Base-by-base conservation (phyloP, 345 rosid genomes). In the Ceriops decandra region DNA sequence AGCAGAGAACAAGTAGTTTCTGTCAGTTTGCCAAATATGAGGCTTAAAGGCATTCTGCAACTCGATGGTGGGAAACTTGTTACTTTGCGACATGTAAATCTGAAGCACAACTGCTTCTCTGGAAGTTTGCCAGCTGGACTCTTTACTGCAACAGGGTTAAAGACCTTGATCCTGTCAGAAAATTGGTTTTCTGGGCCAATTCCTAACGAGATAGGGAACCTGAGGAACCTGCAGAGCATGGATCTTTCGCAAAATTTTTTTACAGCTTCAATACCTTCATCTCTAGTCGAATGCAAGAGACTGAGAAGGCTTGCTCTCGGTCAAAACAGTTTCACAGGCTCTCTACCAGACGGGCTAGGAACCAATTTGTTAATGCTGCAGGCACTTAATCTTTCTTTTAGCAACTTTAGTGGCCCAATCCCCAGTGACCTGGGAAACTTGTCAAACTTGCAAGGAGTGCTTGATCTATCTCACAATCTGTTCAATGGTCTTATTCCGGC, bases 401-500 rank as follows among this genome's bases (percentile, higher is more conserved):
- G 68, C 51, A 63, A 54, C 56, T 68, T 77, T 9, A 72, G 24
- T 38, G 73, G 76, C 21, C 30, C 6, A 22, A 72, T 77, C 64
- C 76, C 80, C 10, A 27, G 22, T 17, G 59, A 54, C 68, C 10
- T 76, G 1, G 76, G 80, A 19, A 63, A 76, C 5, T 42, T 76
- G 35, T 57, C 69, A 16, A 72, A 57, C 28, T 51, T 76, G 68
- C 64, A 67, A 58, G 67, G 76, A 58, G 73, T 42, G 17, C 62
- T 76, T 27, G 80, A 76, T 54, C 59, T 76, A 35, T 72, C 73
- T 28, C 73, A 57, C 72, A 76, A 72, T 72, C 61, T 56, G 19
- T 71, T 72, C 21, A 28, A 22, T 38, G 80, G 76, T 53, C 10
- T 64, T 24, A 72, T 76, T 64, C 80, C 80, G 10, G 61, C 56